Conservation (phyloP, 2,329 filamentous ascomycete genomes). For the Cryphonectria naterciae region DNA sequence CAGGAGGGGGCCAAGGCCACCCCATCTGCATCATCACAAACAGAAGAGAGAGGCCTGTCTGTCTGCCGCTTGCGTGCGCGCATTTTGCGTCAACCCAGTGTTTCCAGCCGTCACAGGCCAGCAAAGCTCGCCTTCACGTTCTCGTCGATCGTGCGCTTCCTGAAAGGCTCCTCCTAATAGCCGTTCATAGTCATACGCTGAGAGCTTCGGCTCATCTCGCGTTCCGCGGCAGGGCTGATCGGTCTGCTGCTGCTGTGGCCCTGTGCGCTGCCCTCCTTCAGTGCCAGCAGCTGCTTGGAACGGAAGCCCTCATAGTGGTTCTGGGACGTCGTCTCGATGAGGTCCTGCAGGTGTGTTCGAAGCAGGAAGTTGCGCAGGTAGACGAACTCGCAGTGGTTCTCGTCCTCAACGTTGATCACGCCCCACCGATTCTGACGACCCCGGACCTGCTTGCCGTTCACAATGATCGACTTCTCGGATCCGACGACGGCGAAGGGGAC, state of each 20-base stretch:
- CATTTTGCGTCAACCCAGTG: constrained; percentile 27
- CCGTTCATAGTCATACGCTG: constrained; percentile 99
- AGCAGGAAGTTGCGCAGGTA: constrained; percentile 98
- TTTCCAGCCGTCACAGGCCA: constrained; percentile 27
- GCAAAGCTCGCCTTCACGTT: constrained; percentile 28
- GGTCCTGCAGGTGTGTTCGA: constrained; percentile 95
- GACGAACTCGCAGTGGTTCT: constrained; percentile 99
- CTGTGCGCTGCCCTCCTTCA: constrained; percentile 96
- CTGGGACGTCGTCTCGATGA: constrained; percentile 98
- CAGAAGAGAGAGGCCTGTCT: constrained; percentile 13
- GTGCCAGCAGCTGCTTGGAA: constrained; percentile 94
- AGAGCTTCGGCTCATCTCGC: constrained; percentile 94
- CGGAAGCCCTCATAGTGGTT: constrained; percentile 99
- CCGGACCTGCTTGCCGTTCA: constrained; percentile 95
- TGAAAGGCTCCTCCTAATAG: constrained; percentile 64
- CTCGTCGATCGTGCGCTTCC: constrained; percentile 29
- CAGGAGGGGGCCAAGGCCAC: constrained; percentile 36
- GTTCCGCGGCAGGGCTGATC: constrained; percentile 92
- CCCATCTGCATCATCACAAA: constrained; percentile 22
- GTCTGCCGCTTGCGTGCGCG: constrained; percentile 21
- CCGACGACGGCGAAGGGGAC: constrained; percentile 98
- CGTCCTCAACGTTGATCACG: constrained; percentile 98
- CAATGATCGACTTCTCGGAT: constrained; percentile 96
- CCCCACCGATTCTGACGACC: constrained; percentile 99
- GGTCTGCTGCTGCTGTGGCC: constrained; percentile 84